A percentile compares a stretch with the other conserved stretches of the same genome.
Evolutionary conservation across 768 basidiomycete species (phyloP).

Genomic region (Mrakia blollopis): DNA sequence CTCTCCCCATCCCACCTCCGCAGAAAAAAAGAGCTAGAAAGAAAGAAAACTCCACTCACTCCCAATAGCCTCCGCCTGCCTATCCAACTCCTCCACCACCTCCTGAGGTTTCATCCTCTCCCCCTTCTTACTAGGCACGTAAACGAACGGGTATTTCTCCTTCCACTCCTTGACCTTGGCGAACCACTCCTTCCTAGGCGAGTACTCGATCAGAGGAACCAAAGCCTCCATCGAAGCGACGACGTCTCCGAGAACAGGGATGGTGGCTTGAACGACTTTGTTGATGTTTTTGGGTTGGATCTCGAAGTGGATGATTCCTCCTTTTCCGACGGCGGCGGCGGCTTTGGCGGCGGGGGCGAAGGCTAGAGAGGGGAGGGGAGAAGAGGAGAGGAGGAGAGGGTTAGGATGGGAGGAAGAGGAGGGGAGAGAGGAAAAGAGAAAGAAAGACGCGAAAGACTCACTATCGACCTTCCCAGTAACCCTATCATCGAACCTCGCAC

Average conservation of each 20-base stretch:
- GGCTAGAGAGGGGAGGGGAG: conserved; percentile 38
- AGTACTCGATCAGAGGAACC: conserved; percentile 63
- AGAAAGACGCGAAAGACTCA: conserved; percentile 35
- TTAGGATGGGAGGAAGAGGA: not conserved
- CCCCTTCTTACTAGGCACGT: conserved; percentile 58
- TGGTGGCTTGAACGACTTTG: conserved; percentile 92
- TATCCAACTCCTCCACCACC: conserved; percentile 86
- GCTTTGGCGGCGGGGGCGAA: conserved; percentile 88
- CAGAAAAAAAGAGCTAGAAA: too few species aligned
- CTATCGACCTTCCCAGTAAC: conserved; percentile 82
- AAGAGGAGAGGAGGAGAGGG: conserved; percentile 3
- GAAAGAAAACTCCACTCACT: conserved; percentile 45
- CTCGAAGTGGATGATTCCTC: conserved; percentile 99
- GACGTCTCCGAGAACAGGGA: conserved; percentile 92
- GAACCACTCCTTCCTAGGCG: conserved; percentile 75
- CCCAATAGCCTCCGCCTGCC: conserved; percentile 55
- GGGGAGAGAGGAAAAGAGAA: conserved; percentile 7
- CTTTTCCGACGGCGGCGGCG: conserved; percentile 76
- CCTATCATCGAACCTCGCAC: conserved; percentile 94
- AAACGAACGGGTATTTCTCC: conserved; percentile 81
- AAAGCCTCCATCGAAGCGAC: conserved; percentile 72
- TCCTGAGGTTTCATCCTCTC: conserved; percentile 90
- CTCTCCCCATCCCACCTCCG: too few species aligned
- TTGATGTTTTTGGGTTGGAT: conserved; percentile 98
- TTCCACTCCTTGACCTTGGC: conserved; percentile 79